Evolutionary conservation across 257 asterid genomes (phyloP).

Genomic region (Solanum lycopersicoides): DNA sequence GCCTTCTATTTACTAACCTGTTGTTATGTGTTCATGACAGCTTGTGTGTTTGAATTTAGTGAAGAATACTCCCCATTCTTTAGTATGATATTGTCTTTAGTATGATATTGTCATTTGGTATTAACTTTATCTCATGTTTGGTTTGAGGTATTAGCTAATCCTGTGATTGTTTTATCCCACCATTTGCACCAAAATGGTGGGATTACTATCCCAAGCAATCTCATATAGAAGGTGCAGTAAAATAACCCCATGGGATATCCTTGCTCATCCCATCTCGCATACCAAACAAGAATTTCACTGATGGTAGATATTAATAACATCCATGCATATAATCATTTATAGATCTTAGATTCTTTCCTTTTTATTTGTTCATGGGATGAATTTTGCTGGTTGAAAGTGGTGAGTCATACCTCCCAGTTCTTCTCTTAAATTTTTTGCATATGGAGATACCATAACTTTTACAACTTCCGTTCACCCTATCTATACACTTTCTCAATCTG

Average conservation of each 20-base stretch:
- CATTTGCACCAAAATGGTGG: not conserved
- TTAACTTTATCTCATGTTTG: not conserved
- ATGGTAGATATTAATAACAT: not conserved
- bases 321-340: not conserved
- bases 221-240: not conserved
- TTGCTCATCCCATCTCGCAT: not conserved
- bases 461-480: not conserved
- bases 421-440: not conserved
- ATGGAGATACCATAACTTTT: not conserved
- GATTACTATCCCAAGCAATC: not conserved
- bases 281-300: not conserved
- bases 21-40: not conserved
- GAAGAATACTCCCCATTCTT: not conserved
- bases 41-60: not conserved
- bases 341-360: not conserved
- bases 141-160: not conserved
- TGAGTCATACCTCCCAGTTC: not conserved
- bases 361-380: not conserved
- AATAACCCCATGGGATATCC: not conserved
- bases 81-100: too few species aligned
- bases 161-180: not conserved
- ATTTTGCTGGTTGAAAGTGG: not conserved
- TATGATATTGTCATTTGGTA: not conserved
- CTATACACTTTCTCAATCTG: not conserved
- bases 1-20: not conserved